A percentile compares a stretch with the other conserved stretches of the same genome.
phyloP scores from a whole-genome alignment of 345 rosid genomes.

The Diplotaxis tenuifolia region DNA sequence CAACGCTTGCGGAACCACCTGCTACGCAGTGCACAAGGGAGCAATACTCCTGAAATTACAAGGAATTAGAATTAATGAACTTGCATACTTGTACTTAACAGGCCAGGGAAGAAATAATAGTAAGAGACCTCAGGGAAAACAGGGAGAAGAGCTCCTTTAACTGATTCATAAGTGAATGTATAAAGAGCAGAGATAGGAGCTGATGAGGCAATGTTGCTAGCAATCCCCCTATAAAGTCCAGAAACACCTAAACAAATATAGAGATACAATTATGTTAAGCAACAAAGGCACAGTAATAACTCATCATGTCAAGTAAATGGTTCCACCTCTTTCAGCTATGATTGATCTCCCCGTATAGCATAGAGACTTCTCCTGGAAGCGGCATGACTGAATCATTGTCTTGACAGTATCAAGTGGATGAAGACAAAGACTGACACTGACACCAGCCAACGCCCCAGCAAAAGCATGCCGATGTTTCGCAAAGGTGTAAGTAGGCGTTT shows the following conservation, averaged over 20 bases:
- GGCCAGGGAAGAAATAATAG: background rate
- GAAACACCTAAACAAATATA: slow-evolving; percentile 53
- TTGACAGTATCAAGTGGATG: slow-evolving; percentile 91
- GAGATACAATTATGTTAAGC: background rate
- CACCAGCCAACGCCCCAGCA: slow-evolving; percentile 87
- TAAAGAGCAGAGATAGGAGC: slow-evolving; percentile 94
- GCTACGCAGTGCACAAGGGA: slow-evolving; percentile 80
- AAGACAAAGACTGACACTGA: slow-evolving; percentile 81
- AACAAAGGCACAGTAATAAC: slow-evolving; percentile 8
- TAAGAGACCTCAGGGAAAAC: slow-evolving; percentile 62
- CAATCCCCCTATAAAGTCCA: slow-evolving; percentile 82
- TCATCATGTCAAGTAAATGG: background rate
- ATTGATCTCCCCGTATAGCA: slow-evolving; percentile 64
- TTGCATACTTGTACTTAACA: background rate
- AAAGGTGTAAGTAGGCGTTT: slow-evolving; percentile 40
- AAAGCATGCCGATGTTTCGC: slow-evolving; percentile 87
- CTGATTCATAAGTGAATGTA: slow-evolving; percentile 83
- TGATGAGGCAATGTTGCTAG: slow-evolving; percentile 82
- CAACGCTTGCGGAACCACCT: slow-evolving; percentile 90
- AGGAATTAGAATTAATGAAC: background rate
- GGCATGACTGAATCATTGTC: slow-evolving; percentile 76
- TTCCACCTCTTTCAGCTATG: slow-evolving; percentile 80
- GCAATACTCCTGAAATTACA: slow-evolving; percentile 59
- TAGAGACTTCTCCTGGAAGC: slow-evolving; percentile 69
- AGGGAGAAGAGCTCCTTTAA: slow-evolving; percentile 80